A percentile compares a stretch with the other conserved stretches of the same genome.
These are phyloP conservation scores for Xylariomycetidae sp. DNA, from an alignment of 2,329 filamentous ascomycete genomes.

Conservation along the genomic window DNA sequence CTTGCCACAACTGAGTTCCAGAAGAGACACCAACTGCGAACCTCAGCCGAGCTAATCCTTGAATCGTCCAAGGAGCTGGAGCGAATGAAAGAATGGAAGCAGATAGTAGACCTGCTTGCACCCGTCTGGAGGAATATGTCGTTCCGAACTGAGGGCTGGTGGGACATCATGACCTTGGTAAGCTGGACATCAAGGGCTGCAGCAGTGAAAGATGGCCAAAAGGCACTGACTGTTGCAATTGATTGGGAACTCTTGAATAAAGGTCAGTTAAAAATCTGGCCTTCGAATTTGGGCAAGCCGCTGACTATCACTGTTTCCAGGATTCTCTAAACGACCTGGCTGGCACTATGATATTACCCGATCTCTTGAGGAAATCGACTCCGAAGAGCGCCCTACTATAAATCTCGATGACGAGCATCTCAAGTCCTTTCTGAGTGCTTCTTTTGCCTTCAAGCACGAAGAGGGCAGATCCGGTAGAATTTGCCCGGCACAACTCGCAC, in stretches of 20 bases:
- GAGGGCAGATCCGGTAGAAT: slow-evolving; percentile 57
- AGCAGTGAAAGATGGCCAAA: slow-evolving; percentile 45
- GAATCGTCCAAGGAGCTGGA: slow-evolving; percentile 52
- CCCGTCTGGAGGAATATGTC: slow-evolving; percentile 52
- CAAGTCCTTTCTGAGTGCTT: slow-evolving; percentile 47
- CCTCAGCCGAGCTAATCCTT: slow-evolving; percentile 50
- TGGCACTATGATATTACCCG: slow-evolving; percentile 58
- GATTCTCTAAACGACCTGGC: slow-evolving; percentile 45
- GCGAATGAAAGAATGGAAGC: slow-evolving; percentile 43
- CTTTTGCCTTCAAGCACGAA: slow-evolving; percentile 52
- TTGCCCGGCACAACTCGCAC: slow-evolving; percentile 50
- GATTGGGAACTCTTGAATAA: slow-evolving; percentile 60
- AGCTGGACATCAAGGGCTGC: slow-evolving; percentile 55
- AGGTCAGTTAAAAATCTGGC: slow-evolving; percentile 36
- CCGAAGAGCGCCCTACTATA: slow-evolving; percentile 41
- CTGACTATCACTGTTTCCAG: slow-evolving; percentile 29
- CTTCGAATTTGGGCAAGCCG: not conserved
- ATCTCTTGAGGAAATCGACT: slow-evolving; percentile 45
- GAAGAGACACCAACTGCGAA: slow-evolving; percentile 44
- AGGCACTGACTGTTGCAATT: slow-evolving; percentile 52
- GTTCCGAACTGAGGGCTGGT: slow-evolving; percentile 55
- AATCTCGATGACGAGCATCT: slow-evolving; percentile 44
- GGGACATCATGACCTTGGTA: slow-evolving; percentile 52
- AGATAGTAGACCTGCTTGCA: slow-evolving; percentile 46
- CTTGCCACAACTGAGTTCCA: slow-evolving; percentile 49